Evolutionary conservation across 306 rosid species (phyloP).

Genomic region (Lupinus albus): DNA sequence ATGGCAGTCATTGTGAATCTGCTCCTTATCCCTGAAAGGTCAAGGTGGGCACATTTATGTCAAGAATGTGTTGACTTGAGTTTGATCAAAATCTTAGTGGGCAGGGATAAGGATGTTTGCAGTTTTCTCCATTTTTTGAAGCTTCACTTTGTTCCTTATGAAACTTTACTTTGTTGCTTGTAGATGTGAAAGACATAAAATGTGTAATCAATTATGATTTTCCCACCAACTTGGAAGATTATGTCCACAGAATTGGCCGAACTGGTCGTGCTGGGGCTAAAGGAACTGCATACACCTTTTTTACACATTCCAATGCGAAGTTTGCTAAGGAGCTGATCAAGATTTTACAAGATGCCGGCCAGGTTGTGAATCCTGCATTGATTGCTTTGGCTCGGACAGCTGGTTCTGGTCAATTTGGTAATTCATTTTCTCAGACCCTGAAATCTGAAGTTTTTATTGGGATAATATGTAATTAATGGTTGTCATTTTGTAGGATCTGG

Average conservation of each 20-base stretch:
- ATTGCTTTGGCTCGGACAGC: slow-evolving; percentile 60
- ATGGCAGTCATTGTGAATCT: slow-evolving; percentile 78
- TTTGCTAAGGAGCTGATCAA: slow-evolving; percentile 70
- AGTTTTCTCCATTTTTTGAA: slow-evolving; percentile 56
- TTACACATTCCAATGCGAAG: slow-evolving; percentile 77
- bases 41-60: slow-evolving; percentile 98
- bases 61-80: slow-evolving; percentile 89
- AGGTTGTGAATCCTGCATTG: slow-evolving; percentile 67
- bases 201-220: slow-evolving; percentile 93
- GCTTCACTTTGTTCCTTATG: slow-evolving; percentile 28
- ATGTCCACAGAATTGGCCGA: slow-evolving; percentile 93
- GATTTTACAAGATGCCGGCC: slow-evolving; percentile 88
- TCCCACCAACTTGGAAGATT: slow-evolving; percentile 93
- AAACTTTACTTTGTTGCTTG: slow-evolving; percentile 46
- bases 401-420: slow-evolving; percentile 70
- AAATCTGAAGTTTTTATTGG: slow-evolving; percentile 4
- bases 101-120: slow-evolving; percentile 94
- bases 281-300: slow-evolving; percentile 87
- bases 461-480: slow-evolving; percentile 12
- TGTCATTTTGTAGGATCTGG: slow-evolving; percentile 55
- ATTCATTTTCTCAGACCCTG: slow-evolving; percentile 7
- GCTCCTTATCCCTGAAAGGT: slow-evolving; percentile 99
- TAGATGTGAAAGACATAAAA: slow-evolving; percentile 98
- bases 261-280: slow-evolving; percentile 98
- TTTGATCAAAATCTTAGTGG: slow-evolving; percentile 71